Base-by-base conservation (phyloP, 257 asterid species). In the Solanum gandarillasii region DNA sequence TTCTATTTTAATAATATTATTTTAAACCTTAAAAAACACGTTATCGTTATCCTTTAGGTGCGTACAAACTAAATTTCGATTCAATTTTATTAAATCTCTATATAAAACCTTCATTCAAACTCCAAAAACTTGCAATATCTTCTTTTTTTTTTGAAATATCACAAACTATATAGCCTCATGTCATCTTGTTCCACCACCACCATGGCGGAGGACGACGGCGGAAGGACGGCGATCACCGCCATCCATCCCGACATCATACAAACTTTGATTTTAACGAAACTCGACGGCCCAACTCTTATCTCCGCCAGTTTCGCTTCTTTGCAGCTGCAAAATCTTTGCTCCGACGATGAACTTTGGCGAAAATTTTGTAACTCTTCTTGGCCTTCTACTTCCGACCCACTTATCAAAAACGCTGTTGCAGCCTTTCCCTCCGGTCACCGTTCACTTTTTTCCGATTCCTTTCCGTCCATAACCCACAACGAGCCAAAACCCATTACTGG, bases 201-300 rank as follows among this genome's bases (percentile, higher is more conserved):
- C 83, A 4, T 89, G 84, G 20, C 88, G 38, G 20, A 79, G 5
- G 84, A 32, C 3, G 82, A 83, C 75, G 91, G 84, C 34, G 92
- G 85, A 52, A 73, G 43, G 31, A 83, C 91, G 71, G 48, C 89
- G 3, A 92, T 96, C 87, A 70, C 94, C 41, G 89, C 93, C 78
- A 83, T 96, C 85, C 98, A 94, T 68, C 91, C 94, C 1, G 96
- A 95, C 78, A 88, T 94, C 21, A 90, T 95, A 9, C 95, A 89
- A 84, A 90, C 94, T 7, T 93, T 94, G 81, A 93, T 96, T 68
- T 85, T 96, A 36, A 93, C 90, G 60, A 90, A 92, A 74, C 95
- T 96, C 41, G 99, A 96, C 88, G 98, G 97, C 78, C 91, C 91
- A 41, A 89, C 95, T 8, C 99, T 96, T 21, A 94, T 95, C 89